These are phyloP conservation scores for Lactarius hatsudake DNA, from an alignment of 768 basidiomycete genomes.

Conservation along the genomic window DNA sequence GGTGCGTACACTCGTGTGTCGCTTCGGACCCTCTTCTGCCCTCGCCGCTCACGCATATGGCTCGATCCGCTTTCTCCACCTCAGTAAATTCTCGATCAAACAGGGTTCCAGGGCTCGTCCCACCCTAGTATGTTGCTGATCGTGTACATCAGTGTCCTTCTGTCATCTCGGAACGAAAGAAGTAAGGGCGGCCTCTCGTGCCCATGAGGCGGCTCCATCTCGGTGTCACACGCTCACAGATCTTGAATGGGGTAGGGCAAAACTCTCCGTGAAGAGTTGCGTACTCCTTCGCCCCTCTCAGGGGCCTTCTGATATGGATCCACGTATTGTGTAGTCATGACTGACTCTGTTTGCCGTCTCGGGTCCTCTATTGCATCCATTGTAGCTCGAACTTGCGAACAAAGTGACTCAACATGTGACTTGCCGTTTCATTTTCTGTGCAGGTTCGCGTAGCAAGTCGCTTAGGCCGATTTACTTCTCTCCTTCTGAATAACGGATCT, in stretches of 20 bases:
- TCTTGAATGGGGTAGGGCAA: constrained; percentile 10
- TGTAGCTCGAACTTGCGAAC: not conserved
- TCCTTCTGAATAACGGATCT: not conserved
- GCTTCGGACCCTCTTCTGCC: not conserved
- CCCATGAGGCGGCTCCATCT: constrained; percentile 11
- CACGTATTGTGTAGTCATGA: not conserved
- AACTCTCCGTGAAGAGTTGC: not conserved
- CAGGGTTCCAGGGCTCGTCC: not conserved
- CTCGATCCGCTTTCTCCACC: constrained; percentile 1
- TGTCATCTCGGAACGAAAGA: constrained; percentile 9
- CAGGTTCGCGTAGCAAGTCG: not conserved
- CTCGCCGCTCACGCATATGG: constrained; percentile 12
- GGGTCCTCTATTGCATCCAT: not conserved
- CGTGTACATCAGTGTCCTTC: constrained; percentile 8
- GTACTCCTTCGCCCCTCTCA: not conserved
- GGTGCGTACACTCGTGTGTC: not conserved
- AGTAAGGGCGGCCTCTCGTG: not conserved
- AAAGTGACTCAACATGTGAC: not conserved
- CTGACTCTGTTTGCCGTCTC: constrained; percentile 5
- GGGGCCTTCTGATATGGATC: constrained; percentile 7
- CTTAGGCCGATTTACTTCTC: not conserved
- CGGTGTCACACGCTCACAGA: constrained; percentile 8
- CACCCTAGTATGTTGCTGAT: constrained; percentile 3
- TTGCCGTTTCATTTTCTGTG: not conserved
- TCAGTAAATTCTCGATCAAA: not conserved